Conservation (phyloP, 1,284 basidiomycete genomes). For the Ustilago sp. region DNA sequence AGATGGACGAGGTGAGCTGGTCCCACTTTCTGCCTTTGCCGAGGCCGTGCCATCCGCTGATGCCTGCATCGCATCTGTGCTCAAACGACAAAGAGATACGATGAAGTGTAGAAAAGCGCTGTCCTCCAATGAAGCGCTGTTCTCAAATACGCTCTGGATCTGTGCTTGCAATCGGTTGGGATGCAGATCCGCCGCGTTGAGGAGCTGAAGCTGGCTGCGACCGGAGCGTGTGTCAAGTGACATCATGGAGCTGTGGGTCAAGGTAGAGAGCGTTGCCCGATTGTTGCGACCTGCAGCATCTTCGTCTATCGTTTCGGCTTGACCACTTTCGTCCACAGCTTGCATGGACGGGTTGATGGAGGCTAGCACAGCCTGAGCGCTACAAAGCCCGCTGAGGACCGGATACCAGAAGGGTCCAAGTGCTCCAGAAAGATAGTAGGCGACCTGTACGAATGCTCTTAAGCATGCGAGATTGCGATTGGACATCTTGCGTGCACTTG, state of each 20-base stretch:
- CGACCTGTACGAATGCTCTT: conserved; percentile 82
- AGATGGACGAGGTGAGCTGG: conserved; percentile 23
- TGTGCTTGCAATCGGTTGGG: conserved; percentile 36
- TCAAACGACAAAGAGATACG: conserved; percentile 83
- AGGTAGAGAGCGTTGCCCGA: conserved; percentile 38
- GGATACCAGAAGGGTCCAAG: conserved; percentile 90
- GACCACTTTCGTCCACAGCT: neutral
- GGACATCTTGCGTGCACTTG: conserved; percentile 74
- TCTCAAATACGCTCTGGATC: conserved; percentile 58
- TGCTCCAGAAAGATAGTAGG: conserved; percentile 83
- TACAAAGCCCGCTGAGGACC: conserved; percentile 76
- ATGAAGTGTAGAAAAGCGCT: conserved; percentile 84
- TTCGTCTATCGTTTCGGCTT: conserved; percentile 8
- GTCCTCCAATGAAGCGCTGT: conserved; percentile 80
- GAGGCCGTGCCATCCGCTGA: conserved; percentile 11
- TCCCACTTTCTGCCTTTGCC: conserved; percentile 3
- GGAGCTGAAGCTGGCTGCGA: conserved; percentile 42
- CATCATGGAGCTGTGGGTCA: conserved; percentile 39
- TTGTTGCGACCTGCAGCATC: conserved; percentile 15
- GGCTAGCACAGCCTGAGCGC: conserved; percentile 44
- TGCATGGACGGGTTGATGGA: conserved; percentile 13
- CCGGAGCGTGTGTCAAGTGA: conserved; percentile 44
- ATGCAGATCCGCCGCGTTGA: conserved; percentile 37
- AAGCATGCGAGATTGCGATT: conserved; percentile 91
- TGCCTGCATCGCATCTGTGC: conserved; percentile 70